phyloP scores from a whole-genome alignment of 805 yeast species.

The Maudiozyma bulderi region DNA sequence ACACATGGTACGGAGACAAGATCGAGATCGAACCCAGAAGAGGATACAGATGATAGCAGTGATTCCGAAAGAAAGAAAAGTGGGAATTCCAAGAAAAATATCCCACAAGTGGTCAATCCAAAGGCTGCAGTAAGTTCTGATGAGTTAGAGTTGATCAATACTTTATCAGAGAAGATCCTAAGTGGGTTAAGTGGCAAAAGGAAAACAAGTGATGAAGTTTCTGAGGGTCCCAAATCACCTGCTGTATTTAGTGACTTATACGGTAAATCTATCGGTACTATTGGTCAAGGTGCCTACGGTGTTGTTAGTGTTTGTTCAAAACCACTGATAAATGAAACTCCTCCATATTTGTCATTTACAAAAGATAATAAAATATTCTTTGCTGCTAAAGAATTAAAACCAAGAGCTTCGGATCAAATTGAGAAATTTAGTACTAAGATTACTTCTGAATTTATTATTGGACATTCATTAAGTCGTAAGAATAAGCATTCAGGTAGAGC shows the following conservation, averaged over 20 bases:
- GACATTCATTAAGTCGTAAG: constrained; percentile 54
- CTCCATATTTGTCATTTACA: constrained; percentile 48
- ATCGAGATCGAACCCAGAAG: neutral
- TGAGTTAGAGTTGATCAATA: constrained; percentile 41
- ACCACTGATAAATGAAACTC: constrained; percentile 5
- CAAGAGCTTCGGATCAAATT: constrained; percentile 75
- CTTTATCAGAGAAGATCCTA: constrained; percentile 40
- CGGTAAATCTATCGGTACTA: constrained; percentile 43
- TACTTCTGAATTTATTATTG: constrained; percentile 80
- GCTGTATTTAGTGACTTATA: constrained; percentile 34
- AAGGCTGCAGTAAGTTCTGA: constrained; percentile 42
- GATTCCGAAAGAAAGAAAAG: neutral
- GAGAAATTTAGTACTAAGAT: constrained; percentile 86
- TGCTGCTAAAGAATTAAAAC: constrained; percentile 83
- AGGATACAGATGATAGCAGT: neutral
- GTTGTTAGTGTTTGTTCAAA: constrained; percentile 81
- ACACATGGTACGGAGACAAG: neutral
- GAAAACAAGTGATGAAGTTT: constrained; percentile 8
- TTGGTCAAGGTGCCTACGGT: constrained; percentile 96
- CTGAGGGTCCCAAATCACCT: neutral
- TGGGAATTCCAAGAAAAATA: constrained; percentile 1
- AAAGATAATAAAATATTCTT: constrained; percentile 62
- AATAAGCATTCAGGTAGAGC: constrained; percentile 4
- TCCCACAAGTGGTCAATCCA: constrained; percentile 19
- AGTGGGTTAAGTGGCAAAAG: constrained; percentile 21